Evolutionary conservation across 805 yeast species (phyloP), one percentile per base, ranked within the genome.

Genomic region (Priceomyces carsonii): DNA sequence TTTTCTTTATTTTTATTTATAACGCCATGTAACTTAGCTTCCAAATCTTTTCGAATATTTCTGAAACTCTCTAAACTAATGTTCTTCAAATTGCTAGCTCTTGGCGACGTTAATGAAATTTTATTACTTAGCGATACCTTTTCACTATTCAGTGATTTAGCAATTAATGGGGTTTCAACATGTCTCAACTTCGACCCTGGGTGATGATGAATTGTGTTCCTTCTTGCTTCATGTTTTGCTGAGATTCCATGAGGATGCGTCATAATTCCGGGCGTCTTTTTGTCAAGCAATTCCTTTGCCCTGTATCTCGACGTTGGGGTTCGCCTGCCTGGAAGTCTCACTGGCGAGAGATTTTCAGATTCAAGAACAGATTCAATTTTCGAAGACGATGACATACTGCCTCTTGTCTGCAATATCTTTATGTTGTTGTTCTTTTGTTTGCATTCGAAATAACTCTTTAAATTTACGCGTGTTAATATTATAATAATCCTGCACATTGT

Each of bases 171-270:
- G 5, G 51, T 42, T 18, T 41, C 40, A 2, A 35, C 33, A 14
- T 40, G 38, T n/a, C 37, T 35, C 7, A 14, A 29, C 18, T 36
- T 29, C 17, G 29, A 21, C 16, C 23, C 15, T 8, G 42, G 36
- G 12, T 19, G 36, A 13, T 35, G 37, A 20, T 46, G 47, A n/a
- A 48, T 39, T 2, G 52, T 47, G 30, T 54, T 60, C 44, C 65
- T 53, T 39, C 64, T 40, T 8, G 46, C 45, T 6, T 42, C 50
- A 38, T 66, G 70, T 40, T 68, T 67, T 36, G 66, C 60, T 2
- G 63, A 49, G 23, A 75, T 49, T 0, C 80, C 80, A 47, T 75
- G 79, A 2, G 77, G 75, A 32, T 54, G 54, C n/a, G 35, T 26
- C 3, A 48, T 19, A 4, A 29, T 25, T 6, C 37, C 36, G 5